Conservation (phyloP, 192 early-diverging fungal species). For the Backusella liffmaniae region DNA sequence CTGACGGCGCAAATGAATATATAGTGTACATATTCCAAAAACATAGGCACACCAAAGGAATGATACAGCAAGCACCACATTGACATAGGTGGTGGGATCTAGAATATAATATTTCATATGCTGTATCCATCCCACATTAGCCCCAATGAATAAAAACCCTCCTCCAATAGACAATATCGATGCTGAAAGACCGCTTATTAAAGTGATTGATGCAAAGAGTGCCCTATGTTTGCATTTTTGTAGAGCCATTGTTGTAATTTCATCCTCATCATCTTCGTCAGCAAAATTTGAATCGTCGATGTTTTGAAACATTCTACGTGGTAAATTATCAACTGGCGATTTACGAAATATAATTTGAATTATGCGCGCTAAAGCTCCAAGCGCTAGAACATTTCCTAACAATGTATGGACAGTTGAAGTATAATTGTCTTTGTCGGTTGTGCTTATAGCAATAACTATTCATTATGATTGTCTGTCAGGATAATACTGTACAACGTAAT, state of each 20-base stretch:
- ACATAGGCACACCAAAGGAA: constrained; percentile 37
- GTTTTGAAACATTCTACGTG: constrained; percentile 13
- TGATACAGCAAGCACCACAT: constrained; percentile 37
- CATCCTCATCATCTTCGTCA: constrained; percentile 15
- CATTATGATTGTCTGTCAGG: background rate
- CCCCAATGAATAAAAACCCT: constrained; percentile 40
- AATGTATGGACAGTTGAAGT: constrained; percentile 3
- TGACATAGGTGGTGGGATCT: constrained; percentile 43
- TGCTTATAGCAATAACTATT: constrained; percentile 5
- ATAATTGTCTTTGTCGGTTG: constrained; percentile 4
- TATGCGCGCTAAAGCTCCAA: constrained; percentile 12
- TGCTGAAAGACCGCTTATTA: constrained; percentile 39
- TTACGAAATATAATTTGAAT: constrained; percentile 23
- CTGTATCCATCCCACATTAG: constrained; percentile 40
- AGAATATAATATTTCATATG: constrained; percentile 33
- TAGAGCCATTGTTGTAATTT: background rate
- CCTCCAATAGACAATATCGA: constrained; percentile 35
- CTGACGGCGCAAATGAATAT: background rate
- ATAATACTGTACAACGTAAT: background rate
- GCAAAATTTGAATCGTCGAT: background rate
- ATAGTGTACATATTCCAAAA: constrained; percentile 14
- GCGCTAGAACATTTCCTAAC: constrained; percentile 16
- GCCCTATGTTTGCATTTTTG: constrained; percentile 21
- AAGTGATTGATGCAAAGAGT: constrained; percentile 31
- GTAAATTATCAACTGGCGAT: constrained; percentile 21